Percentiles rank a stretch among this genome's conserved stretches.
phyloP scores from a whole-genome alignment of 176 grass and related monocot species.

The Melocanna baccifera region DNA sequence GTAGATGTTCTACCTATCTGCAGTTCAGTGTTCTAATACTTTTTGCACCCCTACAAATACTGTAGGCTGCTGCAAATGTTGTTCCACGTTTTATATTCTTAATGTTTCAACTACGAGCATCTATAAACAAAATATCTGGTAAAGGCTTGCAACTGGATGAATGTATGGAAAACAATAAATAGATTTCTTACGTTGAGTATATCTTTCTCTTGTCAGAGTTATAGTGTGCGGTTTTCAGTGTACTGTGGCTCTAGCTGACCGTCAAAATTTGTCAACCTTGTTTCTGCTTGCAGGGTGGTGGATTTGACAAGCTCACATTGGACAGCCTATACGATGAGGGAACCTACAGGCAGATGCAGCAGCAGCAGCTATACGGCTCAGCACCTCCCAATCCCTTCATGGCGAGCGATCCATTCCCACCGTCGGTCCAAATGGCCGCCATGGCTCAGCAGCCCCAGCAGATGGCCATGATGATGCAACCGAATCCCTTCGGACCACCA shows the following conservation, averaged over 20 bases:
- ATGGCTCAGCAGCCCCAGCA: conserved; percentile 62
- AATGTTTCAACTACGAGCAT: neutral
- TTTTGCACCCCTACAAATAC: neutral
- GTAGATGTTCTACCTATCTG: neutral
- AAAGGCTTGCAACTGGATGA: neutral
- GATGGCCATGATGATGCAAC: conserved; percentile 54
- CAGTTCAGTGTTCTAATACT: neutral
- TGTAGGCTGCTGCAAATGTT: neutral
- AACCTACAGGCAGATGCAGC: conserved; percentile 68
- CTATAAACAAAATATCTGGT: neutral
- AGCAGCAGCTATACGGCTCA: conserved; percentile 59
- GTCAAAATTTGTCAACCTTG: neutral
- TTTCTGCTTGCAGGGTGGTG: conserved; percentile 53
- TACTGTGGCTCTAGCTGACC: neutral
- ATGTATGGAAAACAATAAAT: neutral
- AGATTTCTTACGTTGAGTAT: neutral
- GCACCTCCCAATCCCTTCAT: conserved; percentile 77
- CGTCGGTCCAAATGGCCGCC: conserved; percentile 69
- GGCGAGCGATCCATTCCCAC: conserved; percentile 63
- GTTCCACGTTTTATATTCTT: neutral
- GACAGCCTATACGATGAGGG: conserved; percentile 75
- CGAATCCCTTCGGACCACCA: conserved; percentile 49
- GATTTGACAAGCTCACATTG: conserved; percentile 73
- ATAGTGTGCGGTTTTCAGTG: neutral
- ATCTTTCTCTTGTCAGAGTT: neutral